Evolutionary conservation across 768 basidiomycete species (phyloP).

Genomic region (Hebeloma cylindrosporum): DNA sequence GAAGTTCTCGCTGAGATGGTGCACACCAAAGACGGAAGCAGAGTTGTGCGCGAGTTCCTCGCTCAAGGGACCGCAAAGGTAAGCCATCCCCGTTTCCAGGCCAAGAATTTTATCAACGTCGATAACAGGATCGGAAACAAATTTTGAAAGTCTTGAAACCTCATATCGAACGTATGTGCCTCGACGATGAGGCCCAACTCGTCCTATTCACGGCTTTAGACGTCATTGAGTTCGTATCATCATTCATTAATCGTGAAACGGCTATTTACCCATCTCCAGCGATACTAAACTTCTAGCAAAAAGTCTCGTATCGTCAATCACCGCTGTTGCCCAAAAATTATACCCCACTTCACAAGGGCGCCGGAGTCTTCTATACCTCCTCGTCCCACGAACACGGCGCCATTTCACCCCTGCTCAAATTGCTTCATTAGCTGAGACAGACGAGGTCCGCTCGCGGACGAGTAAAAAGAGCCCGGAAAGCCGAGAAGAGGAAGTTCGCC

Average conservation of each 20-base stretch:
- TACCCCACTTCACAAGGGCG: constrained; percentile 71
- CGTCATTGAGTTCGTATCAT: constrained; percentile 73
- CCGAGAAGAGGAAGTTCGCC: constrained; percentile 69
- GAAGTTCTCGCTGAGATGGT: constrained; percentile 91
- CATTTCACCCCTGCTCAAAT: constrained; percentile 89
- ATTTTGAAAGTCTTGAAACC: constrained; percentile 89
- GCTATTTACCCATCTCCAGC: constrained; percentile 37
- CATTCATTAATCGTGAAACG: not conserved
- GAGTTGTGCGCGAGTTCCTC: constrained; percentile 82
- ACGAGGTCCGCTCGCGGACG: constrained; percentile 62
- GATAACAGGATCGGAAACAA: constrained; percentile 77
- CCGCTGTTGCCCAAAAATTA: constrained; percentile 54
- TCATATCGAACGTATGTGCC: constrained; percentile 84
- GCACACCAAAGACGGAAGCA: constrained; percentile 90
- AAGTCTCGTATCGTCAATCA: constrained; percentile 72
- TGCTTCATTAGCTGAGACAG: constrained; percentile 68
- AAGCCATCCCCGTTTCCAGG: constrained; percentile 2
- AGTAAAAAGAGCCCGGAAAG: constrained; percentile 77
- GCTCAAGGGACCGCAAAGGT: constrained; percentile 84
- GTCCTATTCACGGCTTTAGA: constrained; percentile 91
- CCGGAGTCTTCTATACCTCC: constrained; percentile 77
- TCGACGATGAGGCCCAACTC: constrained; percentile 86
- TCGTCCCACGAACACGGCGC: constrained; percentile 78
- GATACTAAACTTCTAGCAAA: constrained; percentile 91
- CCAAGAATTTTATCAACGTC: not conserved